These are phyloP conservation scores for Chlamydomonas asymmetrica DNA, from an alignment of 139 green algal species.

Conservation along the genomic window DNA sequence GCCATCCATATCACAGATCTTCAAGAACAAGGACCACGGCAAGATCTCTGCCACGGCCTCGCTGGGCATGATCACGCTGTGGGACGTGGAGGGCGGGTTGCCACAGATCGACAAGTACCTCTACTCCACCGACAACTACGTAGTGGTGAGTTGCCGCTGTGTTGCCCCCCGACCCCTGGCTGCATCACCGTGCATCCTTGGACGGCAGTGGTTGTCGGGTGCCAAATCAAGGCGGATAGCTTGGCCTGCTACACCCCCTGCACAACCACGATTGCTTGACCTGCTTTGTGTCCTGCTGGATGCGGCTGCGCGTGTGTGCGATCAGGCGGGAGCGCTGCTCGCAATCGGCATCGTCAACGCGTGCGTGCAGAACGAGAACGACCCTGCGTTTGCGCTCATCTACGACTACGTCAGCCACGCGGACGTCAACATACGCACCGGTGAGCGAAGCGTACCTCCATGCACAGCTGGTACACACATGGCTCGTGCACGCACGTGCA, in stretches of 20 bases:
- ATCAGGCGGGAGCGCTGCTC: slow-evolving; percentile 83
- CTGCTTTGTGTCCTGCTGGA: too few relatives aligned
- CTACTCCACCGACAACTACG: slow-evolving; percentile 85
- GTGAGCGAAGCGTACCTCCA: too few relatives aligned
- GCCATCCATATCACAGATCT: too few relatives aligned
- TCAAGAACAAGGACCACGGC: slow-evolving; percentile 98
- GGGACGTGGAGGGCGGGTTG: slow-evolving; percentile 97
- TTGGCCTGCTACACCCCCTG: too few relatives aligned
- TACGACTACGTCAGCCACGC: slow-evolving; percentile 84
- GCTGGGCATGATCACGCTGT: slow-evolving; percentile 88
- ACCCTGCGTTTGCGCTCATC: slow-evolving; percentile 96
- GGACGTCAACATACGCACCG: slow-evolving; percentile 55
- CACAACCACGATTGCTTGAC: too few relatives aligned
- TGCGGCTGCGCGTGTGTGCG: not conserved
- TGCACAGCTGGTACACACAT: too few relatives aligned
- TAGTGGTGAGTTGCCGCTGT: slow-evolving; percentile 40
- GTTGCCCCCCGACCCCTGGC: too few relatives aligned
- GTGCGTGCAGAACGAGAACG: slow-evolving; percentile 90
- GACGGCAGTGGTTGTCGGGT: too few relatives aligned
- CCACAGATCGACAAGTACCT: slow-evolving; percentile 98
- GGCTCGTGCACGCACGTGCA: too few relatives aligned
- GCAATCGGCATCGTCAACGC: slow-evolving; percentile 91
- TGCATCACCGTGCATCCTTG: too few relatives aligned
- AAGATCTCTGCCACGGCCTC: slow-evolving; percentile 93
- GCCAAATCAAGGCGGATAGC: too few relatives aligned